Percentiles rank a stretch among this genome's conserved stretches.
Evolutionary conservation across 495 filamentous ascomycete species (phyloP).

Genomic region (Amorphotheca resinae): DNA sequence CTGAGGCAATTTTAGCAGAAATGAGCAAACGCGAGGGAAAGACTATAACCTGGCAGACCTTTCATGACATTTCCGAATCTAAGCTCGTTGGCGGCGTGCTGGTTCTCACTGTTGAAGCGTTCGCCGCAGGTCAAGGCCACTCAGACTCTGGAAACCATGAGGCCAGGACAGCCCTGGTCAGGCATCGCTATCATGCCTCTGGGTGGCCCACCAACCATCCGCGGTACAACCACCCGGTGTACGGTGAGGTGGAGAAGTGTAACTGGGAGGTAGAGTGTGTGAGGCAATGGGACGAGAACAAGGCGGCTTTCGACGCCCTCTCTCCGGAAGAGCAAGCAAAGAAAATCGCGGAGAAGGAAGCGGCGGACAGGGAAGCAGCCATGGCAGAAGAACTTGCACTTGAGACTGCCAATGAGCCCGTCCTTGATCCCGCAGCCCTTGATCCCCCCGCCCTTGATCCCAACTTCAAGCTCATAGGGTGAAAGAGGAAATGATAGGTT

Average conservation of each 20-base stretch:
- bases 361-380: neutral
- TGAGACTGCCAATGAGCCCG: no score
- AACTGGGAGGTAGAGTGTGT: slow-evolving; percentile 51
- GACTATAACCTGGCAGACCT: slow-evolving; percentile 33
- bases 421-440: no score
- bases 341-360: slow-evolving; percentile 30
- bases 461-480: no score
- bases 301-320: slow-evolving; percentile 34
- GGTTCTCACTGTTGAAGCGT: slow-evolving; percentile 49
- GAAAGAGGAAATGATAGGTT: no score
- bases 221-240: slow-evolving; percentile 44
- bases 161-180: slow-evolving; percentile 41
- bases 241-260: slow-evolving; percentile 49
- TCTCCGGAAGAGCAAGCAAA: slow-evolving; percentile 33
- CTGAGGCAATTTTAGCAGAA: slow-evolving; percentile 44
- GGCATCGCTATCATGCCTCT: slow-evolving; percentile 53
- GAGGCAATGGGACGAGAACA: slow-evolving; percentile 40
- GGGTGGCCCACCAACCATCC: slow-evolving; percentile 46
- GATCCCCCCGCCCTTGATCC: no score
- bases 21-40: slow-evolving; percentile 29
- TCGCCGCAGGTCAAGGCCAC: slow-evolving; percentile 52
- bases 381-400: neutral
- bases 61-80: slow-evolving; percentile 46
- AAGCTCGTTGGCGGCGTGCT: slow-evolving; percentile 42
- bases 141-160: slow-evolving; percentile 52